Base-by-base conservation (phyloP, 2,329 filamentous ascomycete species). In the Nemania diffusa region DNA sequence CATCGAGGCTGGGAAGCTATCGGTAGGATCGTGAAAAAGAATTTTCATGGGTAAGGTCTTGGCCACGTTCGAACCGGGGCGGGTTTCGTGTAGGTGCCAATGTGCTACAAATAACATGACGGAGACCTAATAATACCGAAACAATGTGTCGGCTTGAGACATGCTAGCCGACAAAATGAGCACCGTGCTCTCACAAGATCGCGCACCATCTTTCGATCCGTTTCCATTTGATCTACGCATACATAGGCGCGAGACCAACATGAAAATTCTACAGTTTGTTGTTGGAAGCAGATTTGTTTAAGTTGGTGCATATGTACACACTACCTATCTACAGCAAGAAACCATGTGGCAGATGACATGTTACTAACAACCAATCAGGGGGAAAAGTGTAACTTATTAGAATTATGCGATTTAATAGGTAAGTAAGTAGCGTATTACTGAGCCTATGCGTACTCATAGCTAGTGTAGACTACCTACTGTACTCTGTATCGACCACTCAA, bases 121-220 rank as follows among this genome's bases (percentile, higher is more conserved):
- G 71, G 67, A 68, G 73, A 69, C 62, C 59, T 71, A 73, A 73
- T 71, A 73, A 65, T 60, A 71, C 72, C 73, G 70, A 75, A 73
- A 73, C 66, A 69, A 62, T 65, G 64, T 69, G 48, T 52, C 22
- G 58, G 44, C 50, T 34, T 69, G 63, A 68, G 65, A 68, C 68
- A 69, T 51, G 6, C 57, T 50, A 53, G 44, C 64, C 50, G 53
- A 57, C 40, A 20, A 57, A 42, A 69, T 34, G 34, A 44, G 32
- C 42, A 9, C 51, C 37, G 40, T 55, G 27, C 40, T 58, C 44
- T 27, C 29, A 57, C 61, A 20, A 52, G 64, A 63, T 55, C 13
- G 40, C 17, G n/a, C 42, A 52, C 11, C 53, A 55, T 34, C 26
- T 64, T 32, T 46, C 42, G 40, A 8, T 37, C n/a, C n/a, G n/a